phyloP scores from a whole-genome alignment of 2,329 filamentous ascomycete genomes.

The Seiridium unicorne region DNA sequence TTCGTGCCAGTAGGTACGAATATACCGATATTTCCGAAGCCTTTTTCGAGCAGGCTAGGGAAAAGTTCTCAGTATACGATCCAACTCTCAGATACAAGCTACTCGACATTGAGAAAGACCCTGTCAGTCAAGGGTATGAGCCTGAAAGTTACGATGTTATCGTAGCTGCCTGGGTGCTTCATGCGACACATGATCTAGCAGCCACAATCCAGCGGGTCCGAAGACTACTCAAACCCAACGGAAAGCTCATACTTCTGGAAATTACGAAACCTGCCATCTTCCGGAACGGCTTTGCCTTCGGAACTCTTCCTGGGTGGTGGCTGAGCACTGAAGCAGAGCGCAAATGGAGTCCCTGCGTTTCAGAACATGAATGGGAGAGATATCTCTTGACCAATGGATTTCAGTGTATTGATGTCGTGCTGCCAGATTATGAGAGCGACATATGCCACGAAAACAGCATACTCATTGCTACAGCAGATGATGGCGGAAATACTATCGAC shows the following conservation, averaged over 20 bases:
- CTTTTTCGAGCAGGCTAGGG: neutral
- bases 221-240: neutral
- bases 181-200: neutral
- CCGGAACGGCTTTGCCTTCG: too few relatives aligned
- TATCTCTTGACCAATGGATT: too few relatives aligned
- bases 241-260: neutral
- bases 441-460: too few relatives aligned
- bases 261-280: too few relatives aligned
- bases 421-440: too few relatives aligned
- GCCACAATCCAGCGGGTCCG: neutral
- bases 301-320: too few relatives aligned
- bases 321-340: too few relatives aligned
- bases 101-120: neutral
- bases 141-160: neutral
- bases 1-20: neutral
- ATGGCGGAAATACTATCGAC: too few relatives aligned
- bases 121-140: neutral
- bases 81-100: neutral
- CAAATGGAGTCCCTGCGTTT: too few relatives aligned
- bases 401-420: too few relatives aligned
- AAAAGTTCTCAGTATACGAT: neutral
- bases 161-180: neutral
- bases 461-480: too few relatives aligned
- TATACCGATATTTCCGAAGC: neutral
- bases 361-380: too few relatives aligned